Evolutionary conservation across 1,284 basidiomycete genomes (phyloP), one percentile per base, ranked within the genome.

Genomic region (Cryptococcus hybrid): DNA sequence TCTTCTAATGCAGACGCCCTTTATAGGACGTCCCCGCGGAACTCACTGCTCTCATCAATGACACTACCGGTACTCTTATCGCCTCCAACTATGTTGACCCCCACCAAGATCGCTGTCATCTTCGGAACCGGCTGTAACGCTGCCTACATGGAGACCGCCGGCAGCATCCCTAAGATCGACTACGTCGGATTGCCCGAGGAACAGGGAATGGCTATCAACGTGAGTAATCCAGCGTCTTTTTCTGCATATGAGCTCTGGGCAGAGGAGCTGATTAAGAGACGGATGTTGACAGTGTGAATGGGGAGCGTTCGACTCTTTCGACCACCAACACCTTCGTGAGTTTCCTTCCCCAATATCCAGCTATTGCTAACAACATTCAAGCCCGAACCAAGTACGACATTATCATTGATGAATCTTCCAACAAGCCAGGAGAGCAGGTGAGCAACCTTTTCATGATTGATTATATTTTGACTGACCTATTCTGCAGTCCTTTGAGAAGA

Each of bases 101-200:
- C 1, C 81, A 80, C 94, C 43, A 89, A 89, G 74, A 95, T 97
- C 64, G 94, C 92, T 1, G 89, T 91, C 74, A 99, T 99, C 73
- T 96, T 98, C 68, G 96, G 95, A 42, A 99, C 95, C 2, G 95
- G 95, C 0, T 99, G 95, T 76, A 99, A 99, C 76, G 96, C 95
- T 0, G 95, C 95, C 4, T 95, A 94, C 74, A 92, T 93, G 89
- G 95, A 99, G 77, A 86, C 87, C 59, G 84, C 94, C 15, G 84
- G 85, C 51, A 92, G 81, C 68, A 84, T 85, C 54, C 81, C 83
- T 62, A 85, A 99, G 83, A 85, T 98, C 66, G 82, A 84, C 58
- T 67, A 85, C 57, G 79, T 94, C 24, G 86, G 87, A 1, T 83
- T 97, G 62, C 80, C 81, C 6, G 74, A 68, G 24, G 86, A 89